These are phyloP conservation scores for Cyclospora cayetanensis DNA, from an alignment of 169 alveolate genomes.

Conservation along the genomic window DNA sequence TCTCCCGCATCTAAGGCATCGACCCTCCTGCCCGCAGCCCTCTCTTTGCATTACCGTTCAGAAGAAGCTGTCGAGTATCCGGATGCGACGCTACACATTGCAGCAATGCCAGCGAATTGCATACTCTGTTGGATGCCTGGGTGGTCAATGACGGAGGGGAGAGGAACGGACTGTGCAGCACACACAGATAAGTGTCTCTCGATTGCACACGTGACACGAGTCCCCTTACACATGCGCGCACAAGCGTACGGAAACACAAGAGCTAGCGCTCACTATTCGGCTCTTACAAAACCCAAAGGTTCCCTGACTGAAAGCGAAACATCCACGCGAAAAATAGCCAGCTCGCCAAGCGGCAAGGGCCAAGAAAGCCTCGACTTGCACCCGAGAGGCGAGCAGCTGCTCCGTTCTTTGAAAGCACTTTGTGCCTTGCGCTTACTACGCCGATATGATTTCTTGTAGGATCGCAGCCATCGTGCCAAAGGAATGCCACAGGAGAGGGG, in stretches of 20 bases:
- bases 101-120: slow-evolving; percentile 98
- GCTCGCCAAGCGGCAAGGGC: too few species aligned
- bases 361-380: too few species aligned
- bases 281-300: background rate
- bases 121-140: slow-evolving; percentile 95
- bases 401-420: too few species aligned
- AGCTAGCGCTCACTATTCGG: too few species aligned
- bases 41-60: slow-evolving; percentile 82
- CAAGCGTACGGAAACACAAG: too few species aligned
- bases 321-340: background rate
- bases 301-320: background rate
- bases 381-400: too few species aligned
- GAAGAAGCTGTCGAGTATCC: slow-evolving; percentile 95
- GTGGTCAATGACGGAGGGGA: slow-evolving; percentile 95
- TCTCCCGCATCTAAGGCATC: background rate
- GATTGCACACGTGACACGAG: too few species aligned
- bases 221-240: too few species aligned
- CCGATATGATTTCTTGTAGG: slow-evolving; percentile 63
- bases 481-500: slow-evolving; percentile 98
- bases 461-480: slow-evolving; percentile 96
- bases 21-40: background rate
- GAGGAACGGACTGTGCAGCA: slow-evolving; percentile 77
- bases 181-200: background rate
- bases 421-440: slow-evolving; percentile 26
- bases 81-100: slow-evolving; percentile 99